Evolutionary conservation across 768 basidiomycete species (phyloP), one percentile per base, ranked within the genome.

Genomic region (Clitopilus hobsonii): DNA sequence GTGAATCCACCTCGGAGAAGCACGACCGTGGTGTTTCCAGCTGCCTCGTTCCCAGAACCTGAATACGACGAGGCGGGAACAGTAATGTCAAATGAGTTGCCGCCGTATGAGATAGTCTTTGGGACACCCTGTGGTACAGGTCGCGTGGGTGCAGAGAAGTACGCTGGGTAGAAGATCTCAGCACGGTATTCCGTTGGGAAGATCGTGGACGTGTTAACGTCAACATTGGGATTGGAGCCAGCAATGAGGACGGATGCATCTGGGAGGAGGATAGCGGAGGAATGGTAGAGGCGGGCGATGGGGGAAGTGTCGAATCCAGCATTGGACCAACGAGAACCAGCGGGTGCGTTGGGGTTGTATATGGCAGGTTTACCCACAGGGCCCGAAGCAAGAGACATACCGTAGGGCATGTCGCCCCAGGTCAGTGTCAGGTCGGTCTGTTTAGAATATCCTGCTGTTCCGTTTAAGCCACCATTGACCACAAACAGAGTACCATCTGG

Each of bases 181-280:
- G 89, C 86, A 30, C 81, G 73, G 64, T 94, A 95, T 25, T 85
- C 82, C 1, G 92, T 93, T 0, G 88, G 87, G 76, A 76, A 94
- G 38, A 77, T 45, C 11, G 81, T 79, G 18, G 72, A 69, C 45
- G 72, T 56, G 61, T 88, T 86, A 54, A 89, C 86, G 61, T 98
- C 94, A 25, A 88, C 77, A 64, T 95, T 95, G 3, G 94, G 94
- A 72, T 98, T 98, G 30, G 91, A 93, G 6, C 96, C 96, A 32
- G 91, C 92, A 59, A 96, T 80, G 54, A 97, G 69, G 36, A 98
- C 85, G 2, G 89, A 90, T 0, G 82, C 91, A 58, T 91, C 94
- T 5, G 93, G 87, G 52, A 91, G 66, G 36, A 93, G 78, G 13
- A 91, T 73, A 1, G 89, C 89, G 0, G 79, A 78, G 0, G 89